Evolutionary conservation across 1,139 yeast species (phyloP).

Genomic region (Torulaspora pretoriensis): DNA sequence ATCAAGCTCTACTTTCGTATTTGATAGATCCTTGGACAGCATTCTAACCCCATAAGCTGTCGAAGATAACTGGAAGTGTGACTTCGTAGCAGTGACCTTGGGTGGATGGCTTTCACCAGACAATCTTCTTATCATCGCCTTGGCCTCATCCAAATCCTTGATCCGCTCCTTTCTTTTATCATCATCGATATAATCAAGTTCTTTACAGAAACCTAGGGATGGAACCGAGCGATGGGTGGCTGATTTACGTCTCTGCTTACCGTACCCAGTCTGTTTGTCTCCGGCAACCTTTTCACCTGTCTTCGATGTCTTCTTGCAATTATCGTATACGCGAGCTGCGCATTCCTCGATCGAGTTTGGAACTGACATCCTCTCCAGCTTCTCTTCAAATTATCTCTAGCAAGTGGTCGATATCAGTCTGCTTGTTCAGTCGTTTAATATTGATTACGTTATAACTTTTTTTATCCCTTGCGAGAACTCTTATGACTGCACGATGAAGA

Average conservation of each 20-base stretch:
- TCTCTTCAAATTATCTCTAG: no score
- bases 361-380: background rate
- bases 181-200: conserved; percentile 4
- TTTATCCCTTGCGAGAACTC: conserved; percentile 2
- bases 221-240: conserved; percentile 11
- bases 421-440: background rate
- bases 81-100: conserved; percentile 34
- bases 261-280: background rate
- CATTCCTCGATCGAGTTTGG: conserved; percentile 5
- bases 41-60: conserved; percentile 84
- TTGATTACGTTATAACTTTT: background rate
- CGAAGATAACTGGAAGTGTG: conserved; percentile 73
- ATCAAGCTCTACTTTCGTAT: conserved; percentile 69
- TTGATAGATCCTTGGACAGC: conserved; percentile 67
- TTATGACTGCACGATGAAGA: conserved; percentile 2
- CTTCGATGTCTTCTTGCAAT: background rate
- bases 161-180: conserved; percentile 10
- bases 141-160: conserved; percentile 13
- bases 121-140: conserved; percentile 15
- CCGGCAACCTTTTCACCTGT: background rate
- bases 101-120: conserved; percentile 35
- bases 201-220: conserved; percentile 6
- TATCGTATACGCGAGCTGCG: conserved; percentile 2
- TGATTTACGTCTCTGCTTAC: conserved; percentile 4
- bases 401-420: no score